Percentiles rank a stretch among this genome's conserved stretches.
Evolutionary conservation across 108 stramenopile genomes (phyloP).

Genomic region (Nitzschia sp.): DNA sequence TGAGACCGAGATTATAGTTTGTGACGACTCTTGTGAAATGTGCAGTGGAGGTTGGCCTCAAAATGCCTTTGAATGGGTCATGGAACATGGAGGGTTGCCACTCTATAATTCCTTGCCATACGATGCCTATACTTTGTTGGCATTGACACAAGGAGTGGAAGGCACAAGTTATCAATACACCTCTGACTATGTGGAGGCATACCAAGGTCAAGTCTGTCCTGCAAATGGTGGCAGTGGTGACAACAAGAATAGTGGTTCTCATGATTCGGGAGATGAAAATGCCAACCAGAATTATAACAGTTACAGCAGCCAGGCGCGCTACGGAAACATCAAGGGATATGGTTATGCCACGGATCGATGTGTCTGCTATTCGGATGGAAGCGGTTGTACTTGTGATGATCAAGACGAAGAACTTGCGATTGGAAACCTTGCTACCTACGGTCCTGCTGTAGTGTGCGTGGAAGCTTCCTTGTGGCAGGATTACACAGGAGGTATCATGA

Average conservation of each 20-base stretch:
- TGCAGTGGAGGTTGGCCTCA: slow-evolving; percentile 88
- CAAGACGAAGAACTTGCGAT: slow-evolving; percentile 82
- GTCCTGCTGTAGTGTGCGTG: slow-evolving; percentile 82
- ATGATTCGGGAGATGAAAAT: slow-evolving; percentile 29
- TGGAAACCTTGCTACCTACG: slow-evolving; percentile 77
- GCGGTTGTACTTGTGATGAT: slow-evolving; percentile 78
- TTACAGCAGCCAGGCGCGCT: slow-evolving; percentile 42
- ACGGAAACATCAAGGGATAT: slow-evolving; percentile 80
- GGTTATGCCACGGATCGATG: slow-evolving; percentile 86
- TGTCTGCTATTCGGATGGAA: slow-evolving; percentile 82
- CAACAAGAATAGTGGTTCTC: slow-evolving; percentile 16
- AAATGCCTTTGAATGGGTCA: slow-evolving; percentile 83
- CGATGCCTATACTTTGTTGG: slow-evolving; percentile 64
- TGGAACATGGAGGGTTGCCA: slow-evolving; percentile 74
- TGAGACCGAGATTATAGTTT: slow-evolving; percentile 76
- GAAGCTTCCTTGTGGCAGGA: slow-evolving; percentile 83
- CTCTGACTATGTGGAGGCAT: slow-evolving; percentile 48
- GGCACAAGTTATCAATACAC: slow-evolving; percentile 49
- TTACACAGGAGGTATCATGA: slow-evolving; percentile 84
- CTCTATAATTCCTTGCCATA: slow-evolving; percentile 50
- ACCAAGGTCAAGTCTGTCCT: slow-evolving; percentile 62
- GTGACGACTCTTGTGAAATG: slow-evolving; percentile 75
- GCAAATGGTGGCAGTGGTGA: slow-evolving; percentile 26
- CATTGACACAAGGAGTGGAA: slow-evolving; percentile 52
- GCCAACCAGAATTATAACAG: slow-evolving; percentile 35